Base-by-base conservation (phyloP, 768 basidiomycete species). In the Sporobolomyces phaffii region DNA sequence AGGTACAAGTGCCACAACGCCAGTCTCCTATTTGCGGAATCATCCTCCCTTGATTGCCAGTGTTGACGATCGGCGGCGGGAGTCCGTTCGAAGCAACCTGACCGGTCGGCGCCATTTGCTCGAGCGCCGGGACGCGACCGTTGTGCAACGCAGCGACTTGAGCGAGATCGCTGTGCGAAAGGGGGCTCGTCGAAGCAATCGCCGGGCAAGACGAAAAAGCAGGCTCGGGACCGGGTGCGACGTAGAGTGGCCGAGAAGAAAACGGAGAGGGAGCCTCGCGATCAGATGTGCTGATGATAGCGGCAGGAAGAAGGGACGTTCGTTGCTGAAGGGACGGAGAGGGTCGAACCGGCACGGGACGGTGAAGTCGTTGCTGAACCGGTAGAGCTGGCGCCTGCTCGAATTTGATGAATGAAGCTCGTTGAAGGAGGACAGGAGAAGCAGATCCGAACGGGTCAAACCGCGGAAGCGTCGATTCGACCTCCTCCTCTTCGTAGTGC, bases 31-130 rank as follows among this genome's bases (percentile, higher is more conserved):
- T 45, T 48, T 70, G 69, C 0, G 65, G 57, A 28, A 70, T 28
- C 69, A 70, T 70, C 11, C 51, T 44, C 17, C 69, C 69, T 15
- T 45, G 40, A 20, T 66, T 65, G 22, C 69, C 69, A 26, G 69
- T 70, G 53, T 70, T 70, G 69, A 70, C 56, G 44, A 70, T 65
- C 8, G 69, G 69, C n/a, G 36, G 49, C 24, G 54, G 47, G 0
- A n/a, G 18, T 8, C 34, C 64, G 18, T 48, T 38, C 17, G 9
- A 13, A 13, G 34, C 26, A 7, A 38, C 56, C 18, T 59, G 60
- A 3, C 50, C 36, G 18, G 7, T 13, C 38, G 69, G 69, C 4
- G 59, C 54, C 49, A 70, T 52, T 36, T 70, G 69, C 45, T 65
- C 44, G 33, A 60, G 11, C 9, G 57, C 28, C 3, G 69, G 69